Evolutionary conservation across 140 eudicot genomes (phyloP), one percentile per base, ranked within the genome.

Genomic region (Senecio squalidus): DNA sequence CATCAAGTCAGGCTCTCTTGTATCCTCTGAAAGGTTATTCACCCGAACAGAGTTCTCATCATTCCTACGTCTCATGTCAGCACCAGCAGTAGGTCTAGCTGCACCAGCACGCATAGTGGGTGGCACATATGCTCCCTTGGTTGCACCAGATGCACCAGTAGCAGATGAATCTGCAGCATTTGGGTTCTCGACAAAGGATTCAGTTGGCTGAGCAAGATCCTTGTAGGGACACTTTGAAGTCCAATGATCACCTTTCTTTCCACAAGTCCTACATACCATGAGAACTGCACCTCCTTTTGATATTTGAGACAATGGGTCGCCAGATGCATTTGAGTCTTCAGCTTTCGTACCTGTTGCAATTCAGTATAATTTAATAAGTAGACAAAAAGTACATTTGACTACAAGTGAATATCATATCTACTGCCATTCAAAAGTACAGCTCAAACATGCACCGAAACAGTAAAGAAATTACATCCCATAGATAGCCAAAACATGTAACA

Each of bases 201-300:
- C 71, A 53, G 25, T 65, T 6, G 71, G 71, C 23, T 65, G 71
- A 10, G 71, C 71, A 0, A 65, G 62, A 39, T 65, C 71, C 53
- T 65, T 65, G 71, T 51, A 65, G 33, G 71, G 71, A 15, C 71
- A 65, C 41, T 53, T 65, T 52, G 71, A 65, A 40, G 71, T 65
- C 71, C 71, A 65, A 14, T 65, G 71, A 53, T 65, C 71, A 65
- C 71, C 71, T 65, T 65, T 65, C 43, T 65, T 65, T 22, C 71
- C 71, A 52, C 71, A 65, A 0, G 71, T 65, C 31, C 71, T 65
- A 4, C 71, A 65, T 3, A 65, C 62, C 71, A 65, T 65, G 25
- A 65, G 71, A 52, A 65, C 71, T 0, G 71, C 71, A 4, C 71
- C 71, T 15, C 62, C 52, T 18, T 65, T 65, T 11, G 71, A 25